These are phyloP conservation scores for Acorus gramineus DNA, from an alignment of 106 monocot species.

Conservation along the genomic window DNA sequence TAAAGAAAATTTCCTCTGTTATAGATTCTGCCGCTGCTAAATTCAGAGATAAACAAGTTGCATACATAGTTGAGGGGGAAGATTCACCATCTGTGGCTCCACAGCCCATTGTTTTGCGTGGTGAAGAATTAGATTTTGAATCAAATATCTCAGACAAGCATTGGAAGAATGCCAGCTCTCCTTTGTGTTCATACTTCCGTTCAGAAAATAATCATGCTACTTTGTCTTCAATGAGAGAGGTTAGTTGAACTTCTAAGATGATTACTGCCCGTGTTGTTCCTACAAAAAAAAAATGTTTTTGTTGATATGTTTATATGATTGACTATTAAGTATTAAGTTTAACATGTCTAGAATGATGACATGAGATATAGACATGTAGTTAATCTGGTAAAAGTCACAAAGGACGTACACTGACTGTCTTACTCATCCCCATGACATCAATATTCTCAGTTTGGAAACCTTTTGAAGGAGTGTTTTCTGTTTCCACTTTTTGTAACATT, in stretches of 20 bases:
- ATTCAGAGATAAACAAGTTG: constrained; percentile 56
- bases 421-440: no score
- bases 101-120: constrained; percentile 51
- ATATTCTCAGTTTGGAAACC: no score
- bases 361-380: no score
- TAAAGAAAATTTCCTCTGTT: constrained; percentile 25
- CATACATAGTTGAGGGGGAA: constrained; percentile 55
- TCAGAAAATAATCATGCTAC: constrained; percentile 22
- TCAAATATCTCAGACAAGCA: not conserved
- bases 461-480: no score
- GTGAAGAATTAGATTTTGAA: constrained; percentile 31
- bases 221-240: constrained; percentile 30
- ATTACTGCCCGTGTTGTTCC: not conserved
- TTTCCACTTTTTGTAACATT: no score
- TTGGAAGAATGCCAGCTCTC: constrained; percentile 4
- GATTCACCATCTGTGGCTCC: constrained; percentile 15
- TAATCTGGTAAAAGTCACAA: no score
- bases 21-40: constrained; percentile 30
- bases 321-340: no score
- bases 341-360: no score
- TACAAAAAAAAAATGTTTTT: no score
- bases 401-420: no score
- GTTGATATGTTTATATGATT: no score
- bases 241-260: constrained; percentile 15
- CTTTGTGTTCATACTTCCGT: constrained; percentile 55